Conservation (phyloP, 306 rosid species). For the Aeschynomene evenia region DNA sequence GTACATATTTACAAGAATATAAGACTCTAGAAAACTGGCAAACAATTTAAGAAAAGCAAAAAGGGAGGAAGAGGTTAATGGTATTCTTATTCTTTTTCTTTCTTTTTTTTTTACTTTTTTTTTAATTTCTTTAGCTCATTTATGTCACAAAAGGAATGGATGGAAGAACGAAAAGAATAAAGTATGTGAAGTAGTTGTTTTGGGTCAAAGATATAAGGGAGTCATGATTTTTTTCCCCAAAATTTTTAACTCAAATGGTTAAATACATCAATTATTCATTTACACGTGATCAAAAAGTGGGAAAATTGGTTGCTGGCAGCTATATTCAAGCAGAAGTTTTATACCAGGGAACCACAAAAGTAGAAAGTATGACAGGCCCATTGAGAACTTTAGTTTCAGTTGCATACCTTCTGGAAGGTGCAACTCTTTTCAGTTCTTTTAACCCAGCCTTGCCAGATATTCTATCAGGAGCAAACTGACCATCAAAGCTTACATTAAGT, state of each 20-base stretch:
- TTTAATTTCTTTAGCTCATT: too few relatives aligned
- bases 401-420: conserved; percentile 79
- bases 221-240: too few relatives aligned
- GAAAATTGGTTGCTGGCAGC: background rate
- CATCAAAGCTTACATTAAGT: conserved; percentile 92
- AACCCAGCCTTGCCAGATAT: conserved; percentile 83
- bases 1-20: background rate
- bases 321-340: background rate
- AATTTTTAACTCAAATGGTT: too few relatives aligned
- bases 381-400: conserved; percentile 10
- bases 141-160: too few relatives aligned
- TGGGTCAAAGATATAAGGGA: too few relatives aligned
- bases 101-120: too few relatives aligned
- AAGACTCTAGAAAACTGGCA: conserved; percentile 2
- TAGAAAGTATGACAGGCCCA: background rate
- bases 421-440: conserved; percentile 64
- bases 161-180: too few relatives aligned
- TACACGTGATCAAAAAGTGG: too few relatives aligned
- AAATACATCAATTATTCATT: too few relatives aligned
- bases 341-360: background rate
- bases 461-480: conserved; percentile 84
- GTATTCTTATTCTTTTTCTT: too few relatives aligned
- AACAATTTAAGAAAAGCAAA: background rate
- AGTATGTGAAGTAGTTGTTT: too few relatives aligned
- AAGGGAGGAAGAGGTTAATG: too few relatives aligned